Evolutionary conservation across 805 yeast genomes (phyloP), one percentile per base, ranked within the genome.

Genomic region (Sungouiozyma ichnusensis): DNA sequence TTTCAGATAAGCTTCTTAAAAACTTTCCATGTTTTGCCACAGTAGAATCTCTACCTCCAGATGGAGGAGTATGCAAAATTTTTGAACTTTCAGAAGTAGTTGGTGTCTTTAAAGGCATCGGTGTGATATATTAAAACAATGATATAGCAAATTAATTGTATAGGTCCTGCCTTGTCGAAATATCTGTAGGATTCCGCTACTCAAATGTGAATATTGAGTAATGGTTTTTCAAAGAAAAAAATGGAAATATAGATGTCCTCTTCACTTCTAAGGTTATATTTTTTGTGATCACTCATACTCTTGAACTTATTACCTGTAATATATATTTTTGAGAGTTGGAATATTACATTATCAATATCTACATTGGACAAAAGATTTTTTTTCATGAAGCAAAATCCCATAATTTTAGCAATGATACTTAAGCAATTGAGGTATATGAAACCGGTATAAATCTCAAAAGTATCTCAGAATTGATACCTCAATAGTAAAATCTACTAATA

Each of bases 11-110:
- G 20, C 53, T 47, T 42, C 48, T 57, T 6, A 58, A 39, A 20
- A 58, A 46, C 40, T 60, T 57, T 2, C 44, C 27, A 3, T 50
- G 45, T 2, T 46, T 44, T 2, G 54, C 41, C n/a, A 33, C 47
- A 15, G 41, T 43, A 4, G 31, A 32, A 5, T 51, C 57, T 36
- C 44, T 51, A 33, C 49, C 55, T 9, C 50, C 42, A 39, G 60
- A 58, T 19, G 65, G 65, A n/a, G 65, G 65, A 2, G 64, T 58
- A 39, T 60, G 65, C 4, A 57, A 39, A 18, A 48, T 49, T 44
- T 57, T 55, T 16, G 48, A 48, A 19, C 9, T 11, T 20, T 37
- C 19, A 24, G 33, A 33, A 11, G 39, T 36, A 2, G 45, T 43
- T 32, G 60, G 60, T 13, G 58, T 54, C 16, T 40, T 42, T 29